Evolutionary conservation across 345 rosid genomes (phyloP).

Genomic region (Mangifera indica): DNA sequence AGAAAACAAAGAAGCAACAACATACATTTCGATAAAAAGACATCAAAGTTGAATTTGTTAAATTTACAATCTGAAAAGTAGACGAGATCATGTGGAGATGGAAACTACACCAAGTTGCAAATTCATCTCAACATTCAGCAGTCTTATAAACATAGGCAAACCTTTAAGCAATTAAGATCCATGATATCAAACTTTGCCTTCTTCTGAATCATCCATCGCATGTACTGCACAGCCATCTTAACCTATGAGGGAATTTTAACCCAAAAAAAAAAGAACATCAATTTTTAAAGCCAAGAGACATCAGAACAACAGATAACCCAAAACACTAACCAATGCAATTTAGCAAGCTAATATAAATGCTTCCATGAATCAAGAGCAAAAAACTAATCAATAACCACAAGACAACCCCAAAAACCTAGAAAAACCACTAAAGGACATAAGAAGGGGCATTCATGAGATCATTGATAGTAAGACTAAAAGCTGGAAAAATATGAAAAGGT

Average conservation of each 20-base stretch:
- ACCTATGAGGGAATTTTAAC: constrained; percentile 50
- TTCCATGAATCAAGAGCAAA: neutral
- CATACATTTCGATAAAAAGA: constrained; percentile 2
- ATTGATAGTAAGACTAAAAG: neutral
- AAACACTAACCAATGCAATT: constrained; percentile 6
- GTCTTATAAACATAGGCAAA: constrained; percentile 25
- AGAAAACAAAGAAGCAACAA: neutral
- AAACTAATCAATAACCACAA: constrained; percentile 1
- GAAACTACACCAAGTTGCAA: neutral
- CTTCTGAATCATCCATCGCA: constrained; percentile 81
- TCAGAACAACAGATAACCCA: neutral
- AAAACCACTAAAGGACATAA: neutral
- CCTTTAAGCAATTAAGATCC: constrained; percentile 91
- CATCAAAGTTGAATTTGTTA: neutral
- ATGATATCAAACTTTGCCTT: constrained; percentile 96
- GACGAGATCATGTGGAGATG: neutral
- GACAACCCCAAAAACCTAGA: neutral
- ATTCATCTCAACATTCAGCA: constrained; percentile 9
- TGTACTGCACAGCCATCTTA: constrained; percentile 92
- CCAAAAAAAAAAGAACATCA: constrained; percentile 15
- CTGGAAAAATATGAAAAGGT: neutral
- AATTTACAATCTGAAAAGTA: constrained; percentile 8
- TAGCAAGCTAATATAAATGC: neutral
- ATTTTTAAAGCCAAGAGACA: constrained; percentile 13
- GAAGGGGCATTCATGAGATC: neutral